Base-by-base conservation (phyloP, 768 basidiomycete genomes). In the Pulveroboletus sp. region DNA sequence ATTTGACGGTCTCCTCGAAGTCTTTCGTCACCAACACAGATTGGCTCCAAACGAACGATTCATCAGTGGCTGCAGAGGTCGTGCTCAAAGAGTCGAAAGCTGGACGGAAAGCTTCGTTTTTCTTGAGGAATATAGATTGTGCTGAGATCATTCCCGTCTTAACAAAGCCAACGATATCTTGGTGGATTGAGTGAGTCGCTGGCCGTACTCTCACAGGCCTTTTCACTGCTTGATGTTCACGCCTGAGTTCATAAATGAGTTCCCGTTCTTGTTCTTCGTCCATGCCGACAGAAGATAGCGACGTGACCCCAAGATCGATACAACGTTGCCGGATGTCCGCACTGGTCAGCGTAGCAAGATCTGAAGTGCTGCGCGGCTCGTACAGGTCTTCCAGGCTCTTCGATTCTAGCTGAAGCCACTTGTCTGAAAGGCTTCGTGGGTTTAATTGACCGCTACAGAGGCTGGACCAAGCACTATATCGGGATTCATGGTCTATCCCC, bases 321-420 rank as follows among this genome's bases (percentile, higher is more conserved):
- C n/a, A n/a, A n/a, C n/a, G n/a, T n/a, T n/a, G n/a, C n/a, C n/a
- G n/a, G n/a, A 57, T 56, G 2, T 44, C 41, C 5, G 25, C n/a
- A 13, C 1, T 39, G 33, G 14, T 20, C 74, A 20, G 71, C 70
- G 5, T 55, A 5, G 46, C 36, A 8, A 55, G 41, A 19, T 57
- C 46, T 3, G 55, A 20, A 21, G 55, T 39, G 16, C 29, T 32
- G 24, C 29, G 24, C 10, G 47, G 46, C 16, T 38, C 58, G 43
- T 72, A 73, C 52, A 77, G 64, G 12, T 67, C 56, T 19, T 67
- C 65, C 24, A 78, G 53, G 2, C 52, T 56, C 39, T 65, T 67
- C 4, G 71, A 69, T 31, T 75, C 75, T 16, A 60, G 65, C 44
- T 72, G 69, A 7, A 71, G 60, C 75, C 76, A 78, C 10, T 49